Conservation (phyloP, 2,329 filamentous ascomycete species). For the Pseudogymnoascus sp. region DNA sequence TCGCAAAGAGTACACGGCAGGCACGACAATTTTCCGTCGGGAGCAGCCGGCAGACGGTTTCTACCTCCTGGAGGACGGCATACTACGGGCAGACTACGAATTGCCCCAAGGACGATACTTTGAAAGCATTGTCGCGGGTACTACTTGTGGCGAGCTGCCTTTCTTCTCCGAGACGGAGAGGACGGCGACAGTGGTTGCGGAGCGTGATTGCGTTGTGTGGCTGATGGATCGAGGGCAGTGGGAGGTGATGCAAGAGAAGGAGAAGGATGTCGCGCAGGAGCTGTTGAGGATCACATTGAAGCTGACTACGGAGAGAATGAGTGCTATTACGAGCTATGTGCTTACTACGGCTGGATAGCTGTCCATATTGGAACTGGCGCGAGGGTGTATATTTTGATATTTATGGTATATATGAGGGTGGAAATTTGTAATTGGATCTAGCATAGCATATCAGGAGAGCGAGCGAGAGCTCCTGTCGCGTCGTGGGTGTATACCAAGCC, state of each 20-base stretch:
- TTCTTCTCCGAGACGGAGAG: slow-evolving; percentile 89
- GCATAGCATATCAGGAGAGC: background rate
- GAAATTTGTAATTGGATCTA: background rate
- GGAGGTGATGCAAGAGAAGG: slow-evolving; percentile 60
- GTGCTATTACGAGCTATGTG: slow-evolving; percentile 50
- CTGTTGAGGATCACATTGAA: slow-evolving; percentile 82
- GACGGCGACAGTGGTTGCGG: slow-evolving; percentile 74
- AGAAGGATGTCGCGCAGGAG: slow-evolving; percentile 74
- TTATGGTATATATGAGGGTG: background rate
- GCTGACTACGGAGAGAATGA: slow-evolving; percentile 89
- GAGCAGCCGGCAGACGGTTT: slow-evolving; percentile 75
- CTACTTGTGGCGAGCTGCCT: slow-evolving; percentile 89
- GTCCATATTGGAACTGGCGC: background rate
- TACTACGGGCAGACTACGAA: slow-evolving; percentile 83
- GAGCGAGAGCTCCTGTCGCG: background rate
- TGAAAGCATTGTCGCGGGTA: slow-evolving; percentile 88
- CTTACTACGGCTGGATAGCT: slow-evolving; percentile 33
- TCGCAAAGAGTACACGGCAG: slow-evolving; percentile 57
- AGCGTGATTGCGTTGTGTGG: slow-evolving; percentile 78
- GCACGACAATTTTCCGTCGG: slow-evolving; percentile 66
- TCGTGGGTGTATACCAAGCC: background rate
- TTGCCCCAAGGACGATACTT: slow-evolving; percentile 81
- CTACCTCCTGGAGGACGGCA: slow-evolving; percentile 82
- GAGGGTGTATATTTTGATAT: background rate
- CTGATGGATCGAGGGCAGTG: slow-evolving; percentile 64